Base-by-base conservation (phyloP, 2,329 filamentous ascomycete genomes). In the Cryphonectria radicalis region DNA sequence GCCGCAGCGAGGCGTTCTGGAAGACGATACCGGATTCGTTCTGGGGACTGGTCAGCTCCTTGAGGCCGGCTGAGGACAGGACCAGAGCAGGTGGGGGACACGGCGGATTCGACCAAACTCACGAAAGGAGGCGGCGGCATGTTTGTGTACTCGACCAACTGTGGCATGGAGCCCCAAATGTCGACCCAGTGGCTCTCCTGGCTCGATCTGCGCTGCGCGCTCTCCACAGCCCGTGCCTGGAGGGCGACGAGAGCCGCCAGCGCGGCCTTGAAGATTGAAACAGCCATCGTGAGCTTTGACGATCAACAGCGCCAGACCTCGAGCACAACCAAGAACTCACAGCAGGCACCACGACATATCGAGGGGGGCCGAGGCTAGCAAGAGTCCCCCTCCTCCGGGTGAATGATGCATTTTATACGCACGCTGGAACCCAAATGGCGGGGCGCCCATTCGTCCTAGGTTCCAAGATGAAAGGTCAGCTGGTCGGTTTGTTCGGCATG, bases 141-240 rank as follows among this genome's bases (percentile, higher is more conserved):
- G 74, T 91, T 91, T 8, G 79, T 80, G 1, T 84, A 84, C 78
- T 91, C 89, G 1, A 86, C 87, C 70, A 90, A 80, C 76, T 91
- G 88, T 0, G 89, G 89, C 89, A 90, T 91, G 2, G 86, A 79
- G 0, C 86, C 85, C 89, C 89, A 91, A 17, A 87, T 87, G 73
- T 87, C 85, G 19, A 90, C 83, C 89, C 89, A 91, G 73, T 87
- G 85, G 63, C 63, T 66, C n/a, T 83, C 74, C 57, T 75, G 55
- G n/a, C 2, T 66, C 46, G 62, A 63, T 22, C 32, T 57, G 28
- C 43, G 66, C 25, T 70, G 50, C 17, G 68, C 69, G 14, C 65
- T 40, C 35, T 70, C 55, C n/a, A 46, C 71, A 5, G 69, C 64
- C 66, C 66, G 68, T 46, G 69, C 25, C 46, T 68, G 69, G 43